Base-by-base conservation (phyloP, 306 rosid species). In the Trifolium dubium region DNA sequence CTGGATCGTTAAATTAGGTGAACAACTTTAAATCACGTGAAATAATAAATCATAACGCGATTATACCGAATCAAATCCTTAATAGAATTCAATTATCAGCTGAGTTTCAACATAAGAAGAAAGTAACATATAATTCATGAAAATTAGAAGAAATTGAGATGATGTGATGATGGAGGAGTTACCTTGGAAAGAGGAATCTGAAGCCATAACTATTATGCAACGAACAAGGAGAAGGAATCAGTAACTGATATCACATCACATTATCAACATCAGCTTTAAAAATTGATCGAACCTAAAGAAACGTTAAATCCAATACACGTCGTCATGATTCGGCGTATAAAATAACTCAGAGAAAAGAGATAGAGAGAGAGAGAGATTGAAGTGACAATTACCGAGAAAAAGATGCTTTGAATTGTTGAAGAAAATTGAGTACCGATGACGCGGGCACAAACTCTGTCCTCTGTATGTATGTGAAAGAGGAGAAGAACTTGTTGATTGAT, bases 161-260 rank as follows among this genome's bases (percentile, higher is more conserved):
- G 23, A 23, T n/a, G 15, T 34, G 79, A 23, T 51, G 5, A 65
- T 17, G 35, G 5, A 60, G 1, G 28, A n/a, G 69, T 78, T 85
- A 93, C 97, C 97, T 63, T 86, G 88, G 17, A 55, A 61, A 83
- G 97, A 82, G 58, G 91, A 94, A 89, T 91, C 95, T 32, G 85
- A 41, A 64, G 92, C 80, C 89, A 87, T 82, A 72, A 82, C 58
- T 72, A 67, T 41, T 72, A 67, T 41, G 53, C 74, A 43, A 43
- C 10, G 35, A 32, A 32, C 43, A 88, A 80, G 54, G 62, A 30
- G 39, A 82, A 82, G 71, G 74, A 89, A 83, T 77, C 67, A 32
- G 71, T 76, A 0, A 54, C 4, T 55, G 34, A 55, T 5, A 23
- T 75, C 31, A 74, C 83, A 78, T 83, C 76, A 83, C 98, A 91